Evolutionary conservation across 2,329 filamentous ascomycete genomes (phyloP).

Genomic region (Aspergillus pseudoviridinutans): DNA sequence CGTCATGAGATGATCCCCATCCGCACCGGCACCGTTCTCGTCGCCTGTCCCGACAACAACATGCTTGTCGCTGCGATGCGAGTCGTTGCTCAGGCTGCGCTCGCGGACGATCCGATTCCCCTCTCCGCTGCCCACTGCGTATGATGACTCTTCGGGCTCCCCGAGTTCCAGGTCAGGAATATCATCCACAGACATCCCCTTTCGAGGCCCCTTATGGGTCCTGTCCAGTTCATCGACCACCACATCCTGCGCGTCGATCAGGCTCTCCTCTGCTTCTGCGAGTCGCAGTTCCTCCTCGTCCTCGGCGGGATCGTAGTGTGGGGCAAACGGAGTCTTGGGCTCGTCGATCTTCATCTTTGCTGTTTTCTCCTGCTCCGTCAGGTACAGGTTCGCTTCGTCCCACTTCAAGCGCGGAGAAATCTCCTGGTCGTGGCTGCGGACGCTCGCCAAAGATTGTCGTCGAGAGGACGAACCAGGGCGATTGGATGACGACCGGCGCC

Average conservation of each 20-base stretch:
- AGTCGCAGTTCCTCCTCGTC: conserved; percentile 66
- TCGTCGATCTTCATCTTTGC: conserved; percentile 99
- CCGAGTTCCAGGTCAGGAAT: conserved; percentile 91
- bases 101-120: conserved; percentile 43
- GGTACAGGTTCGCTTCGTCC: conserved; percentile 97
- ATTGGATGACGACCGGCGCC: conserved; percentile 75
- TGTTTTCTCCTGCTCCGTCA: conserved; percentile 92
- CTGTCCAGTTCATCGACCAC: conserved; percentile 64
- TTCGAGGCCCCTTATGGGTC: conserved; percentile 43
- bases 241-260: conserved; percentile 66
- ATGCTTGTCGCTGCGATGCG: conserved; percentile 59
- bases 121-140: conserved; percentile 22
- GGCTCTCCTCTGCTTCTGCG: conserved; percentile 28
- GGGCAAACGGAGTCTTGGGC: conserved; percentile 94
- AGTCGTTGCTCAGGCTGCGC: conserved; percentile 39
- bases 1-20: conserved; percentile 50
- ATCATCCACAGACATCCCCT: conserved; percentile 60
- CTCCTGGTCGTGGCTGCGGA: conserved; percentile 52
- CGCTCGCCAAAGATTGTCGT: conserved; percentile 59
- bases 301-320: conserved; percentile 83
- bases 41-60: conserved; percentile 67
- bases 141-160: conserved; percentile 77
- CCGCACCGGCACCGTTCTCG: conserved; percentile 33
- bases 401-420: conserved; percentile 80
- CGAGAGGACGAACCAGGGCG: conserved; percentile 63